Evolutionary conservation across 805 yeast species (phyloP).

Genomic region (Myxozyma sirexii): DNA sequence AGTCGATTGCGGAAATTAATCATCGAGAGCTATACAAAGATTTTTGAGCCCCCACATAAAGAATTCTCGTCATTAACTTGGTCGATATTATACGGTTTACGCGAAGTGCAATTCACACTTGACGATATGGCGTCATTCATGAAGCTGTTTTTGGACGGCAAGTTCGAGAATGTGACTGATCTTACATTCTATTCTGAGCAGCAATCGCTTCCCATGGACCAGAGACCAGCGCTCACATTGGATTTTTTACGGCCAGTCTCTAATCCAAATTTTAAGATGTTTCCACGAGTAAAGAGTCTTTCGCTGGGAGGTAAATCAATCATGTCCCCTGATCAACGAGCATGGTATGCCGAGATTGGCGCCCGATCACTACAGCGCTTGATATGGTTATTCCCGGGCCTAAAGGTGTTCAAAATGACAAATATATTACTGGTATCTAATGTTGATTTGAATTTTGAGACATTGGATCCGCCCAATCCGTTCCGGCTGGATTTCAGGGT

Average conservation of each 20-base stretch:
- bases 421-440: not conserved
- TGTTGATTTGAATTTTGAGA: not conserved
- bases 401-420: conserved; percentile 1
- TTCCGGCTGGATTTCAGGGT: conserved; percentile 9
- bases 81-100: conserved; percentile 5
- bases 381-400: conserved; percentile 10
- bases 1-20: conserved; percentile 2
- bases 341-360: conserved; percentile 7
- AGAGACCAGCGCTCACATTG: not conserved
- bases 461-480: conserved; percentile 9
- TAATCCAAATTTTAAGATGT: conserved; percentile 1
- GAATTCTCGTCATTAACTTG: conserved; percentile 3
- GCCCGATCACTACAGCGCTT: conserved; percentile 4
- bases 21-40: conserved; percentile 4
- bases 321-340: conserved; percentile 1
- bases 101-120: conserved; percentile 8
- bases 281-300: conserved; percentile 2
- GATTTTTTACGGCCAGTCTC: conserved; percentile 4
- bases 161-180: not conserved
- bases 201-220: not conserved
- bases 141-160: conserved; percentile 2
- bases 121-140: conserved; percentile 3
- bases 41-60: not conserved
- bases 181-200: conserved; percentile 2
- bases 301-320: conserved; percentile 2